Percentiles rank a stretch among this genome's conserved stretches.
phyloP scores from a whole-genome alignment of 768 basidiomycete species.

The Mycena pura region DNA sequence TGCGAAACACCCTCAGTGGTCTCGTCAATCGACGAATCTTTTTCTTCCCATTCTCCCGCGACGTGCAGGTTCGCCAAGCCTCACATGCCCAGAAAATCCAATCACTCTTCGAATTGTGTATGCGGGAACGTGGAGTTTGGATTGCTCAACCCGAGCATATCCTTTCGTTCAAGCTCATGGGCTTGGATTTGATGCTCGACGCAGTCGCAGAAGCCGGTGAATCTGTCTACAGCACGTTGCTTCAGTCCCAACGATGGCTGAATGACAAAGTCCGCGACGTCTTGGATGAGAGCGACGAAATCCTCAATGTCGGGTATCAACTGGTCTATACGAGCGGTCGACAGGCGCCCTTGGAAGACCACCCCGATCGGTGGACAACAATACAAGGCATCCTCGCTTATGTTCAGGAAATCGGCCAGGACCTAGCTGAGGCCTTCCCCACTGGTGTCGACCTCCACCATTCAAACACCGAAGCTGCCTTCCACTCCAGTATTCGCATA shows the following conservation, averaged over 20 bases:
- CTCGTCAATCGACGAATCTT: slow-evolving; percentile 55
- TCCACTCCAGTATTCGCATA: too few relatives aligned
- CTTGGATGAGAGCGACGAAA: slow-evolving; percentile 56
- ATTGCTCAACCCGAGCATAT: slow-evolving; percentile 61
- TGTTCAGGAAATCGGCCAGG: slow-evolving; percentile 29
- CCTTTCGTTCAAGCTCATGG: slow-evolving; percentile 56
- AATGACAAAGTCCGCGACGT: slow-evolving; percentile 43
- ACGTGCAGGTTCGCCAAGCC: slow-evolving; percentile 29
- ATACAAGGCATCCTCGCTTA: slow-evolving; percentile 43
- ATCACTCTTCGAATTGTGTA: slow-evolving; percentile 46
- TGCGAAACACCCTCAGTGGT: slow-evolving; percentile 51
- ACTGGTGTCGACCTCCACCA: too few relatives aligned
- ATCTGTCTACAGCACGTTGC: too few relatives aligned
- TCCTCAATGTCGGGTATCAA: slow-evolving; percentile 55
- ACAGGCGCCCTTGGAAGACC: slow-evolving; percentile 44
- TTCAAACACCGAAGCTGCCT: too few relatives aligned
- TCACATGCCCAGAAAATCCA: slow-evolving; percentile 33
- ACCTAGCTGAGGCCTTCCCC: not conserved
- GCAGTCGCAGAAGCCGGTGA: too few relatives aligned
- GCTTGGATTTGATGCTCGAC: too few relatives aligned
- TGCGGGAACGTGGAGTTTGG: slow-evolving; percentile 47
- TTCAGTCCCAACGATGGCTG: too few relatives aligned
- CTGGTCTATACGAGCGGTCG: slow-evolving; percentile 53
- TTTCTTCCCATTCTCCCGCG: slow-evolving; percentile 57
- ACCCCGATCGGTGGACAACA: slow-evolving; percentile 51